These are phyloP conservation scores for Phycomyces blakesleeanus DNA, from an alignment of 192 early-diverging fungal genomes.

Conservation along the genomic window DNA sequence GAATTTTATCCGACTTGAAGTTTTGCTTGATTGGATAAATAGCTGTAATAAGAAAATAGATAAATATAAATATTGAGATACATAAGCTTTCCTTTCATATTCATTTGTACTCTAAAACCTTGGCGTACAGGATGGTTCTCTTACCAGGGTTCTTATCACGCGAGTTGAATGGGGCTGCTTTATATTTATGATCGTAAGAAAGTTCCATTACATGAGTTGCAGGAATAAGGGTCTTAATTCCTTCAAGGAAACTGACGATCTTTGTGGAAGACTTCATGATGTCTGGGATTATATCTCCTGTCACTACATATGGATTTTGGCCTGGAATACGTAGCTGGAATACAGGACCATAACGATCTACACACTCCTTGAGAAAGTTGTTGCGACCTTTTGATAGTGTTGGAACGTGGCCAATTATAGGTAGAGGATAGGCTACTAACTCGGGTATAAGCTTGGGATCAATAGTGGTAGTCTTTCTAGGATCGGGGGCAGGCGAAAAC, in stretches of 20 bases:
- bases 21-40: conserved; percentile 16
- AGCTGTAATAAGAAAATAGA: background rate
- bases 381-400: conserved; percentile 7
- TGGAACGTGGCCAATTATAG: conserved; percentile 18
- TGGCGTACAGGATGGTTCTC: background rate
- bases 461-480: background rate
- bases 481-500: too few relatives aligned
- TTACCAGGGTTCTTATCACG: conserved; percentile 12
- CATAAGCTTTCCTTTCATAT: background rate
- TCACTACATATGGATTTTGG: conserved; percentile 3
- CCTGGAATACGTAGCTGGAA: conserved; percentile 19
- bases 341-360: conserved; percentile 10
- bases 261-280: conserved; percentile 4
- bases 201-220: background rate
- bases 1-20: conserved; percentile 13
- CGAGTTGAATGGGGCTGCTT: background rate
- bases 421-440: conserved; percentile 6
- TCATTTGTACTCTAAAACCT: background rate
- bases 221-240: conserved; percentile 18
- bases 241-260: conserved; percentile 15
- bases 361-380: conserved; percentile 14
- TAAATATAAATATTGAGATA: background rate
- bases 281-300: conserved; percentile 14
- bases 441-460: conserved; percentile 3
- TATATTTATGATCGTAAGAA: conserved; percentile 19